Conservation (phyloP, 768 basidiomycete genomes). For the Lentinula lateritia region DNA sequence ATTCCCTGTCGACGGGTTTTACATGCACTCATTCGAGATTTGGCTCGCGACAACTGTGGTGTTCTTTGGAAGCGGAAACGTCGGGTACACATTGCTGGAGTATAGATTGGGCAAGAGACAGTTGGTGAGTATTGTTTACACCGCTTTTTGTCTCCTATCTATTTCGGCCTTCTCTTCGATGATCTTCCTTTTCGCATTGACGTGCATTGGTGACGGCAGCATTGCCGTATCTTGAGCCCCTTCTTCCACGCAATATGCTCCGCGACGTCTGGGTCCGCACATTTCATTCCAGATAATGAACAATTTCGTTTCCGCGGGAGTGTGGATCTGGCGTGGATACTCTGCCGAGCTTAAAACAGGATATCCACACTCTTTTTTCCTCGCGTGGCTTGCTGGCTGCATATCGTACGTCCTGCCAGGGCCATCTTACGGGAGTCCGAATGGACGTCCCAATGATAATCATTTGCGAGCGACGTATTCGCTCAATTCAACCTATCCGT, state of each 20-base stretch:
- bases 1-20: slow-evolving; percentile 46
- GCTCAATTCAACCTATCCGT: neutral
- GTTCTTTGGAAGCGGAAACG: slow-evolving; percentile 43
- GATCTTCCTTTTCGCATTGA: no score
- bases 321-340: no score
- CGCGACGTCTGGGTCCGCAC: neutral
- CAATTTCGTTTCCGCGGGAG: no score
- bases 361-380: no score
- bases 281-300: neutral
- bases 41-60: slow-evolving; percentile 47
- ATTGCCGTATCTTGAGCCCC: no score
- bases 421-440: neutral
- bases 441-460: no score
- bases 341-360: no score
- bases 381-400: no score
- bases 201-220: no score
- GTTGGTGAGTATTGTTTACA: slow-evolving; percentile 8
- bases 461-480: neutral
- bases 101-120: slow-evolving; percentile 38
- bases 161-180: neutral
- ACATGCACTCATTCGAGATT: slow-evolving; percentile 52
- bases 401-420: neutral
- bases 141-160: neutral
- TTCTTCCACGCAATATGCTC: neutral
- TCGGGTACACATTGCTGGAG: slow-evolving; percentile 43